phyloP scores from a whole-genome alignment of 441 rosid species.

The Corymbia calophylla region DNA sequence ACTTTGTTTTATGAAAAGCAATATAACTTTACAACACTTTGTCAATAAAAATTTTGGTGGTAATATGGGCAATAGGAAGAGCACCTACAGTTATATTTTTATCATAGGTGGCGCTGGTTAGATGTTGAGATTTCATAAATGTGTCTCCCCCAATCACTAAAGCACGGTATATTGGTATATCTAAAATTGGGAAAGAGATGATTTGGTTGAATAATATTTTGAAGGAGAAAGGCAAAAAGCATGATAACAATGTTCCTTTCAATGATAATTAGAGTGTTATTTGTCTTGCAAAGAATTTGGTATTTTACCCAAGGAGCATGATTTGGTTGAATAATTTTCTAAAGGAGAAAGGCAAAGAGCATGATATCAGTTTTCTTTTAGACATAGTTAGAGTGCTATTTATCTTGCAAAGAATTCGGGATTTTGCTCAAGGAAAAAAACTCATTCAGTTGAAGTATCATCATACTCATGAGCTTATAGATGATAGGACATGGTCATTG shows the following conservation, averaged over 20 bases:
- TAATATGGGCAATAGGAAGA: neutral
- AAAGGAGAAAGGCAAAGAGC: neutral
- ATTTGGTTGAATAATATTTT: neutral
- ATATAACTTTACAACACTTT: neutral
- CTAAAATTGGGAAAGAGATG: neutral
- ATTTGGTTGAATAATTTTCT: neutral
- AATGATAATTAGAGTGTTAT: neutral
- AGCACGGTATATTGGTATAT: neutral
- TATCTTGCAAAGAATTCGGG: neutral
- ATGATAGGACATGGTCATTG: neutral
- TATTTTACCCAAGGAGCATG: neutral
- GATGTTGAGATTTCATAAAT: neutral
- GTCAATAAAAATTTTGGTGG: neutral
- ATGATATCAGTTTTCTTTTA: neutral
- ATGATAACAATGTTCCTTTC: neutral
- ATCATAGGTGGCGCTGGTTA: neutral
- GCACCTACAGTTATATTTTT: rapidly evolving
- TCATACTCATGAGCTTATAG: neutral
- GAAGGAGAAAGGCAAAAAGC: neutral
- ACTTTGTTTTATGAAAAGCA: neutral
- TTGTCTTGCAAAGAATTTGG: neutral
- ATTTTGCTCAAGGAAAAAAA: neutral
- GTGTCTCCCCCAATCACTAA: neutral
- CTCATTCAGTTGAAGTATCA: neutral
- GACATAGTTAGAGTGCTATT: neutral